Conservation (phyloP, 768 basidiomycete genomes). For the Boletus sensibilis region DNA sequence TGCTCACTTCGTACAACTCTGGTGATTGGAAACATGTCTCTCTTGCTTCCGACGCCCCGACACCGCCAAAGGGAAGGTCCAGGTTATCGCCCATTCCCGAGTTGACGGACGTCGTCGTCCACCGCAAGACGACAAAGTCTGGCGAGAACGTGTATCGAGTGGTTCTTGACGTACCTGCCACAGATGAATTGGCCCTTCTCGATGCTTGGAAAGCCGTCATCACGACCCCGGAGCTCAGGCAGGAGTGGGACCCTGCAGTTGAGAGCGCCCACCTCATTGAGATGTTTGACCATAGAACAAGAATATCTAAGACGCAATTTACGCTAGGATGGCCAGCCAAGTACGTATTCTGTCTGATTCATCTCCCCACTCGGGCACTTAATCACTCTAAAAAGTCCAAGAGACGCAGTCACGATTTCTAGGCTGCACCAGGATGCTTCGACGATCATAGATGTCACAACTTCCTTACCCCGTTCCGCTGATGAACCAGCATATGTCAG, state of each 20-base stretch:
- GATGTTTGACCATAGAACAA: slow-evolving; percentile 79
- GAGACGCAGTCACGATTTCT: slow-evolving; percentile 93
- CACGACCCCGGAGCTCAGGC: slow-evolving; percentile 80
- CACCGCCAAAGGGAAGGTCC: slow-evolving; percentile 61
- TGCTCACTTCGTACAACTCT: slow-evolving; percentile 68
- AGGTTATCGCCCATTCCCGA: slow-evolving; percentile 54
- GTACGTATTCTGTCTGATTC: slow-evolving; percentile 53
- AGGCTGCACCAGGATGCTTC: slow-evolving; percentile 77
- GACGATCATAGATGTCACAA: slow-evolving; percentile 87
- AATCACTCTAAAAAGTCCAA: slow-evolving; percentile 54
- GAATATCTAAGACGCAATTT: slow-evolving; percentile 89
- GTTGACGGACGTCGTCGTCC: slow-evolving; percentile 70
- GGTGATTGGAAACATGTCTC: slow-evolving; percentile 81
- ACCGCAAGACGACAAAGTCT: slow-evolving; percentile 64
- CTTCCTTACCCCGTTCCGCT: slow-evolving; percentile 86
- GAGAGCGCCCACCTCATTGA: slow-evolving; percentile 81
- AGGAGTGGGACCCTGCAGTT: slow-evolving; percentile 94
- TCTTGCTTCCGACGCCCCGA: slow-evolving; percentile 38
- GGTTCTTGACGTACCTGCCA: slow-evolving; percentile 70
- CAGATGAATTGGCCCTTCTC: slow-evolving; percentile 56
- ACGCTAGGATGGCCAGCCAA: slow-evolving; percentile 96
- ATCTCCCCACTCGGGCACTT: slow-evolving; percentile 3
- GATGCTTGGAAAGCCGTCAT: slow-evolving; percentile 82
- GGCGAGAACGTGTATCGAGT: slow-evolving; percentile 82
- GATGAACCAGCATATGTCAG: slow-evolving; percentile 91